Evolutionary conservation across 1,284 basidiomycete genomes (phyloP), one percentile per base, ranked within the genome.

Genomic region (Ganoderma lucidum): DNA sequence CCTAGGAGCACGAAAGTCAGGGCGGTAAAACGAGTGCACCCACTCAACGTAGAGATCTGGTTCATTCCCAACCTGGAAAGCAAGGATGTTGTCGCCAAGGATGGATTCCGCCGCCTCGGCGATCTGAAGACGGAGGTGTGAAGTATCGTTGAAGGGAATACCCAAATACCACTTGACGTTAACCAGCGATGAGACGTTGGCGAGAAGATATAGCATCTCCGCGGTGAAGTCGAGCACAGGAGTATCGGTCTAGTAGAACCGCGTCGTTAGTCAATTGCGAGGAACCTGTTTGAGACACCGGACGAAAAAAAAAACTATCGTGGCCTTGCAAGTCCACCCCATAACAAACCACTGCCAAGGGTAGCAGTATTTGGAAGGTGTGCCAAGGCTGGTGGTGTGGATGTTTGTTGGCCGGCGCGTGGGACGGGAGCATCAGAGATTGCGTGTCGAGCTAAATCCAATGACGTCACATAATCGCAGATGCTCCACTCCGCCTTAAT

Each of bases 31-130:
- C 14, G 12, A 23, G 12, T 39, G 48, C 32, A 70, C 78, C 44
- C 67, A 79, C 77, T 64, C 75, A 3, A 75, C 77, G 75, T 88
- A 93, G 70, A 93, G 81, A 81, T 93, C 91, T 6, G 92, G 92
- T 78, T 94, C 92, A 78, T 94, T 94, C 6, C 89, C 90, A 4
- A 83, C 83, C 77, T 90, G 87, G 59, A 91, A 77, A 1, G 88
- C 90, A 41, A 88, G 78, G 14, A 93, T 83, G 71, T 85, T 82
- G 67, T 84, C 80, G 0, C 91, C 91, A 0, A 93, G 83, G 68
- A 91, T 87, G 28, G 76, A 53, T 69, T 86, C 81, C 0, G 82
- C 84, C 19, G 77, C 80, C 59, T 82, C 84, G 1, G 87, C 90
- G 32, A 91, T 89, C 8, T 79, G 76, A 1, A 91, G 76, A 1